Evolutionary conservation across 768 basidiomycete species (phyloP).

Genomic region (Pulveroboletus sp.): DNA sequence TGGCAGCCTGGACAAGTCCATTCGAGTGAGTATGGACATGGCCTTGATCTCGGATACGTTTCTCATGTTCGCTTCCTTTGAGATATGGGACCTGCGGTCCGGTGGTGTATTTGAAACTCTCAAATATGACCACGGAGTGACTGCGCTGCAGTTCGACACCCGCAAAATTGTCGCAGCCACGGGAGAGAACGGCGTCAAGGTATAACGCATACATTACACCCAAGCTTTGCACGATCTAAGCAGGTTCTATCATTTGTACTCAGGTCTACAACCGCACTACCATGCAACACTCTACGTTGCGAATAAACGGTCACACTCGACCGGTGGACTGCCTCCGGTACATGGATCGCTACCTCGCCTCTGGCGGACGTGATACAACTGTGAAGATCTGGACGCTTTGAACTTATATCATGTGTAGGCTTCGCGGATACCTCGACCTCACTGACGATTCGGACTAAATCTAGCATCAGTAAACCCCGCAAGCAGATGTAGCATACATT

Average conservation of each 20-base stretch:
- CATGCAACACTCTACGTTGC: slow-evolving; percentile 77
- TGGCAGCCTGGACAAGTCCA: slow-evolving; percentile 89
- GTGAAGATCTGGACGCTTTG: slow-evolving; percentile 94
- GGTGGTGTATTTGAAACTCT: slow-evolving; percentile 86
- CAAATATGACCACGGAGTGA: slow-evolving; percentile 86
- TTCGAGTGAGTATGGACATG: slow-evolving; percentile 55
- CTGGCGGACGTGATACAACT: slow-evolving; percentile 80
- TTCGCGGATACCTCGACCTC: slow-evolving; percentile 13
- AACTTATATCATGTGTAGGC: slow-evolving; percentile 12
- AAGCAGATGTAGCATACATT: slow-evolving; percentile 27
- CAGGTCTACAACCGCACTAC: slow-evolving; percentile 95
- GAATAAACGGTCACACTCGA: slow-evolving; percentile 89
- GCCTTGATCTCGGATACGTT: neutral
- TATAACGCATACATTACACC: slow-evolving; percentile 27
- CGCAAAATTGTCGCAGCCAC: slow-evolving; percentile 89
- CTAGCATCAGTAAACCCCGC: slow-evolving; percentile 17
- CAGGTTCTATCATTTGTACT: neutral
- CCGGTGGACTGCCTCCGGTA: slow-evolving; percentile 87
- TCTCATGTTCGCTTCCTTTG: slow-evolving; percentile 1
- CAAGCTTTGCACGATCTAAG: neutral
- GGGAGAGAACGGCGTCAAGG: slow-evolving; percentile 92
- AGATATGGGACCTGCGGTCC: slow-evolving; percentile 97
- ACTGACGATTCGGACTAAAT: slow-evolving; percentile 13
- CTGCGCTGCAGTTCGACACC: slow-evolving; percentile 89
- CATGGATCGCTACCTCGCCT: slow-evolving; percentile 93